These are phyloP conservation scores for Xylaria multiplex DNA, from an alignment of 2,329 filamentous ascomycete genomes.

Conservation along the genomic window DNA sequence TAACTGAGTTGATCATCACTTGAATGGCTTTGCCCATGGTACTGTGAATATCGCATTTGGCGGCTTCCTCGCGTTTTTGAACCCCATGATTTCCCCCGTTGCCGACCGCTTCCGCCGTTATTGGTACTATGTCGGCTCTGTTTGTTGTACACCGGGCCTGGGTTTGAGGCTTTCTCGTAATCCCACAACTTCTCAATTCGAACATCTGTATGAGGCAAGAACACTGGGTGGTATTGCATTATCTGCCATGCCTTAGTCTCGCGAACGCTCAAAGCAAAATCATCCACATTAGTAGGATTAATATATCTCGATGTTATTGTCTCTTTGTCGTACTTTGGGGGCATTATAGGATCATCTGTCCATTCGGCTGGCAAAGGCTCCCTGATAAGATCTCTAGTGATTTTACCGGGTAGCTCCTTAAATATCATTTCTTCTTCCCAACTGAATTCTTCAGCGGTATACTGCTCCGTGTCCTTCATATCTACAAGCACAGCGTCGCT, in stretches of 20 bases:
- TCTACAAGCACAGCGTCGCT: background rate
- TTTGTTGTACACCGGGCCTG: constrained; percentile 32
- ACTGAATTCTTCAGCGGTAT: constrained; percentile 37
- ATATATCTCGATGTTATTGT: constrained; percentile 48
- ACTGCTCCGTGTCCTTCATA: constrained; percentile 24
- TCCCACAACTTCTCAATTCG: constrained; percentile 39
- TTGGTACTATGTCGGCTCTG: constrained; percentile 35
- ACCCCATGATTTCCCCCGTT: constrained; percentile 31
- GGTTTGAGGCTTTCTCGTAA: constrained; percentile 38
- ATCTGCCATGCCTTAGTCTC: constrained; percentile 48
- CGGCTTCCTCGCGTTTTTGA: constrained; percentile 11
- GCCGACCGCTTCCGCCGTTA: constrained; percentile 15
- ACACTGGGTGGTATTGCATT: constrained; percentile 46
- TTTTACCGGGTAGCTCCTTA: constrained; percentile 40
- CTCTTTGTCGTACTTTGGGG: constrained; percentile 46
- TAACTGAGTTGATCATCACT: constrained; percentile 12
- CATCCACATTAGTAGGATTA: constrained; percentile 46
- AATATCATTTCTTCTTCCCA: constrained; percentile 47
- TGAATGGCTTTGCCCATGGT: constrained; percentile 22
- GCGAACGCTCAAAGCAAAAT: constrained; percentile 47
- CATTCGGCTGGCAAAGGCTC: constrained; percentile 47
- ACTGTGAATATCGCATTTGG: constrained; percentile 15
- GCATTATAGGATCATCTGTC: constrained; percentile 47
- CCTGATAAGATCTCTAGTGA: constrained; percentile 45
- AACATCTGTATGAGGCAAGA: constrained; percentile 42